Evolutionary conservation across 345 rosid species (phyloP), one percentile per base, ranked within the genome.

Genomic region (Rhizophora apiculata): DNA sequence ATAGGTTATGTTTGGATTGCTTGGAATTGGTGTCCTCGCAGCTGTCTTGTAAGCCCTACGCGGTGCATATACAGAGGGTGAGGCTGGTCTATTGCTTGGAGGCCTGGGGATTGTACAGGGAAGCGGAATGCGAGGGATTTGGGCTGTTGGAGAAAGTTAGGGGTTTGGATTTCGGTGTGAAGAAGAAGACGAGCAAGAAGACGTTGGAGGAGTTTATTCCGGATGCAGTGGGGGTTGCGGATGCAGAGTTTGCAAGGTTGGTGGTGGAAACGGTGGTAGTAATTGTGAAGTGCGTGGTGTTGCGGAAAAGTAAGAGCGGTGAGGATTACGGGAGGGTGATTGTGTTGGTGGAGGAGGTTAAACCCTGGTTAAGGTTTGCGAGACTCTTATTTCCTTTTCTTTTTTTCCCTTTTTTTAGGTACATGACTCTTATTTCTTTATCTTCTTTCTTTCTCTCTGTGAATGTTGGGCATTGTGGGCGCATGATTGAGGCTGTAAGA

Each of bases 311-410:
- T 39, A 70, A 63, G 65, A 90, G 81, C 9, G 63, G 63, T 24
- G 69, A 36, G 58, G 80, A 67, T 73, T 87, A 82, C 72, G 73
- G 68, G 56, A 84, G 59, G 66, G 78, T 75, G 26, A 77, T 89
- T 26, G 37, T 62, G 31, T 61, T 95, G 79, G 82, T 88, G 13
- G 82, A 81, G 55, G 96, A 92, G 82, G 93, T 84, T 27, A 71
- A 69, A 60, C 86, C 68, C 15, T 95, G 99, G 93, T 82, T 84
- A 78, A 72, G 89, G 98, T 94, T 22, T 67, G 80, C 74, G 48
- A 37, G 49, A 11, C 49, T 43, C 11, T 8, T 8, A 37, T 9
- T 37, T 8, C 24, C 24, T 24, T 24, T 24, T 24, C 24, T 24
- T 24, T 24, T 24, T 24, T 24, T 24, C 24, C 24, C 24, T 24